Conservation (phyloP, 306 rosid genomes). For the Acacia crassicarpa region DNA sequence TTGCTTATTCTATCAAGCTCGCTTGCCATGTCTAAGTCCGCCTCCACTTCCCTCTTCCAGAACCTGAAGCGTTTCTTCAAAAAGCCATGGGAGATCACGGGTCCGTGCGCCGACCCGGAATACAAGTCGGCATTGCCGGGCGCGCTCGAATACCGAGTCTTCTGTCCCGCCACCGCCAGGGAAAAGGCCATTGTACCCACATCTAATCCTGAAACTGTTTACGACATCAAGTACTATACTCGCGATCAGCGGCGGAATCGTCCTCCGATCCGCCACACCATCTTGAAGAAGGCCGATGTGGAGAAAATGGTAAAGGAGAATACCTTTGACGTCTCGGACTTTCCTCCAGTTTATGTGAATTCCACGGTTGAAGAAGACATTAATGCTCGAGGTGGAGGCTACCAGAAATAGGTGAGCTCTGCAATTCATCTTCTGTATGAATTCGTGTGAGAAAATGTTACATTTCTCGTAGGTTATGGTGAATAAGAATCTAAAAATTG, state of each 20-base stretch:
- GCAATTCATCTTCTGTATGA: not conserved
- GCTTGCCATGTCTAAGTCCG: not conserved
- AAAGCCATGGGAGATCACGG: constrained; percentile 98
- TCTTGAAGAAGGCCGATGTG: constrained; percentile 65
- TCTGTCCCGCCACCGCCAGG: constrained; percentile 70
- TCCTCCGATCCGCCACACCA: constrained; percentile 69
- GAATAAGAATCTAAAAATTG: not conserved
- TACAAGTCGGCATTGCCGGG: constrained; percentile 58
- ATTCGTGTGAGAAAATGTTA: not conserved
- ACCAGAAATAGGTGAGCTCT: constrained; percentile 53
- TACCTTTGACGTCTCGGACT: constrained; percentile 52
- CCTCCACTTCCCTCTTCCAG: constrained; percentile 36
- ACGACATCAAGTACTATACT: constrained; percentile 75
- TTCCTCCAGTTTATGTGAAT: constrained; percentile 74
- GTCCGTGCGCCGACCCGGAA: constrained; percentile 82
- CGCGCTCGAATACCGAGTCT: constrained; percentile 75
- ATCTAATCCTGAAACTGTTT: constrained; percentile 84
- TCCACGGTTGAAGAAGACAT: constrained; percentile 55
- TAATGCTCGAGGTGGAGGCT: constrained; percentile 74
- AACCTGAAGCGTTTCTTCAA: constrained; percentile 67
- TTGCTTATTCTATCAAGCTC: not conserved
- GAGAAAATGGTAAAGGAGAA: constrained; percentile 60
- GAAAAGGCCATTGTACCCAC: constrained; percentile 53
- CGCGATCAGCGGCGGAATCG: constrained; percentile 98
- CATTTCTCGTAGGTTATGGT: not conserved